phyloP scores from a whole-genome alignment of 164 flowering plant species.

The Echeveria elegans region DNA sequence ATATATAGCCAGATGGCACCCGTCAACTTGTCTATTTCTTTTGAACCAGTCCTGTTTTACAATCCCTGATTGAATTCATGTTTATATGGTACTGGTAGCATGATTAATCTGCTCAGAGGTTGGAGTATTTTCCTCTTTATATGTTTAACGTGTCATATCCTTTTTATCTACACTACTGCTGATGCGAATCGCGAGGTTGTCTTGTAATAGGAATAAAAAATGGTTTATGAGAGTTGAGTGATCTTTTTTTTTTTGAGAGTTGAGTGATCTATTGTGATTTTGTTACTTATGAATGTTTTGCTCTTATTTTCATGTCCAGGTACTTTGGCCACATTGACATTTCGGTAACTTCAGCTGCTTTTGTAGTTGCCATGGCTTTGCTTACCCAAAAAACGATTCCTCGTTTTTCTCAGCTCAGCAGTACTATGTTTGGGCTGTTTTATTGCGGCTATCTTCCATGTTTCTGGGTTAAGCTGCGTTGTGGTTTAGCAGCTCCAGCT shows the following conservation, averaged over 20 bases:
- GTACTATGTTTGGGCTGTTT: constrained; percentile 87
- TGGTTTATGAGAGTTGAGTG: too few relatives aligned
- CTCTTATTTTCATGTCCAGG: constrained; percentile 29
- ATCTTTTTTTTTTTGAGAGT: too few relatives aligned
- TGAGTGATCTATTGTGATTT: too few relatives aligned
- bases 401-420: constrained; percentile 91
- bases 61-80: neutral
- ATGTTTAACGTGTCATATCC: too few relatives aligned
- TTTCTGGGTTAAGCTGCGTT: constrained; percentile 96
- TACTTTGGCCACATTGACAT: constrained; percentile 83
- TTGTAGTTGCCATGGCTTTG: constrained; percentile 75
- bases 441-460: constrained; percentile 97
- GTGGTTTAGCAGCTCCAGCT: constrained; percentile 81
- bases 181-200: too few relatives aligned
- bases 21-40: neutral
- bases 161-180: too few relatives aligned
- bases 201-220: too few relatives aligned
- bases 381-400: constrained; percentile 87
- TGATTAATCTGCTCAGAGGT: neutral
- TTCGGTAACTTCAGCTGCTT: constrained; percentile 81
- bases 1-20: neutral
- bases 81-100: neutral
- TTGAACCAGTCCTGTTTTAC: neutral
- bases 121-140: neutral
- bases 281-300: constrained; percentile 8